Evolutionary conservation across 1,139 yeast species (phyloP).

Genomic region (Entelexis paramagnoliae): DNA sequence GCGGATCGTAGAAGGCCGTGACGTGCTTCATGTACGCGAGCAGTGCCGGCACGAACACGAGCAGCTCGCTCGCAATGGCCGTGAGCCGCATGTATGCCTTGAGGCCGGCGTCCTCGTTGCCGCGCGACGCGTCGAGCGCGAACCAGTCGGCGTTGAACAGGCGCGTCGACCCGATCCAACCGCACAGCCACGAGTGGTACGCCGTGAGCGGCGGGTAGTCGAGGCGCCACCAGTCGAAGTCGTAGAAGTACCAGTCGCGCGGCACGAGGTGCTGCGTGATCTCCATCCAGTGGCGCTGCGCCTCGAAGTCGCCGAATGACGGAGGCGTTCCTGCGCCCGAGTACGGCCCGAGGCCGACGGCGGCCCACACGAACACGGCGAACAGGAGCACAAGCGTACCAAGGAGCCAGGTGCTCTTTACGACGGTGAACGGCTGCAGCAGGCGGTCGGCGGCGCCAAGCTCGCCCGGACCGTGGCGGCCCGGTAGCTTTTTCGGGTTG

Average conservation of each 20-base stretch:
- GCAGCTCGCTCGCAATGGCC: constrained; percentile 61
- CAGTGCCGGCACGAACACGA: constrained; percentile 72
- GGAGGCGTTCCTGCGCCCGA: constrained; percentile 60
- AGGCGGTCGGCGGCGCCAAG: constrained; percentile 59
- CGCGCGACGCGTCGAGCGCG: constrained; percentile 59
- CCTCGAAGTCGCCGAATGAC: constrained; percentile 91
- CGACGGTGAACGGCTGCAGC: constrained; percentile 41
- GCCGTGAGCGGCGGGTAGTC: constrained; percentile 98
- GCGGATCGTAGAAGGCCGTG: background rate
- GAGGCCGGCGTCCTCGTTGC: constrained; percentile 54
- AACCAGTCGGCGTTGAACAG: constrained; percentile 65
- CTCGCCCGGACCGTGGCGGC: constrained; percentile 35
- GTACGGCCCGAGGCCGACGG: constrained; percentile 80
- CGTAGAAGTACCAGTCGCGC: constrained; percentile 76
- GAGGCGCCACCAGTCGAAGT: constrained; percentile 87
- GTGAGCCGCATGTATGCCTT: constrained; percentile 79
- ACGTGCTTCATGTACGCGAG: constrained; percentile 37
- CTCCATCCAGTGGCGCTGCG: constrained; percentile 98
- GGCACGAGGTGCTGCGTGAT: constrained; percentile 69
- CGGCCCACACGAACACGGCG: constrained; percentile 67
- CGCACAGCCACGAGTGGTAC: constrained; percentile 74
- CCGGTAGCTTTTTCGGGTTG: background rate
- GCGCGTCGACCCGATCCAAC: constrained; percentile 48
- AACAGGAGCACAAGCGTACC: constrained; percentile 34
- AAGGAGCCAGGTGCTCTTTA: background rate